phyloP scores from a whole-genome alignment of 2,329 filamentous ascomycete species.

The Aspergillus felis region DNA sequence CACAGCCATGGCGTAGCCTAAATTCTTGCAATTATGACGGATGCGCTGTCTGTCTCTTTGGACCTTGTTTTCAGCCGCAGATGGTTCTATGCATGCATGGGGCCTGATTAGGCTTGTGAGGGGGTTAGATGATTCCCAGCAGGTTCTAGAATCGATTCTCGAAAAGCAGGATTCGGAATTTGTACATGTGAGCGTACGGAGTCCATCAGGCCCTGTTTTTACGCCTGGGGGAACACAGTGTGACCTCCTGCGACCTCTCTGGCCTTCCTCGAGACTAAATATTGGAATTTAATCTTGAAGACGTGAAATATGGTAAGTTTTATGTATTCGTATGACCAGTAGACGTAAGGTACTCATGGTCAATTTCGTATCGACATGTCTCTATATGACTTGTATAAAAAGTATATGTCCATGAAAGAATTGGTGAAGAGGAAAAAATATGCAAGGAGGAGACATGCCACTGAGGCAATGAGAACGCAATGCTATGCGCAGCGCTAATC shows the following conservation, averaged over 20 bases:
- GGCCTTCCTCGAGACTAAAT: too few species aligned
- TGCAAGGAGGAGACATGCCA: background rate
- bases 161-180: background rate
- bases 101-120: background rate
- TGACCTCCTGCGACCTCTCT: background rate
- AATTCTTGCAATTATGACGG: background rate
- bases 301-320: background rate
- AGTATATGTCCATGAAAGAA: background rate
- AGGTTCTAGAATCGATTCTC: background rate
- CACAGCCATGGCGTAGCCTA: background rate
- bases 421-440: background rate
- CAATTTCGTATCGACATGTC: too few species aligned
- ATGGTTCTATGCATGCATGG: background rate
- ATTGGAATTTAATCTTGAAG: background rate
- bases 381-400: background rate
- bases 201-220: background rate
- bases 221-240: background rate
- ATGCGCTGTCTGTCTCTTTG: too few species aligned
- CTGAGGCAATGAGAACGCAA: background rate
- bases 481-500: background rate
- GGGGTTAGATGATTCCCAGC: too few species aligned
- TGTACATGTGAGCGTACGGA: background rate
- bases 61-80: background rate
- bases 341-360: background rate
- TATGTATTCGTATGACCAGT: background rate